These are phyloP conservation scores for Spathaspora passalidarum DNA, from an alignment of 805 yeast species.

Conservation along the genomic window DNA sequence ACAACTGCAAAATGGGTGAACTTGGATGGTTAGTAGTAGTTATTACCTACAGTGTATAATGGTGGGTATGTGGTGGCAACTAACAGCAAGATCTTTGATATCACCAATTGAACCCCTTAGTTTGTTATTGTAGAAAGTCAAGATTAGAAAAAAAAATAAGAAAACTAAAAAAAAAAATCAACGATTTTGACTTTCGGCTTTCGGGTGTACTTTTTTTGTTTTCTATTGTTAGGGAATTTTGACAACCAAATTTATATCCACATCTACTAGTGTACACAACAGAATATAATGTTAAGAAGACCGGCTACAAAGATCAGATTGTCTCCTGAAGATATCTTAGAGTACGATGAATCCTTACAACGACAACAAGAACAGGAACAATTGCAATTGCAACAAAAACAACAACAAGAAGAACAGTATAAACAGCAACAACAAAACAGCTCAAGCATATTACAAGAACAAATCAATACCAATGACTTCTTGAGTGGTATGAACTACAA, in stretches of 20 bases:
- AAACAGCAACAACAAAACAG: slow-evolving; percentile 11
- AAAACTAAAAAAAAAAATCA: no score
- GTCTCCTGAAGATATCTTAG: slow-evolving; percentile 64
- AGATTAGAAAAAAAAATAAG: no score
- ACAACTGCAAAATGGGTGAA: background rate
- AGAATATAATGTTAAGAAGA: slow-evolving; percentile 58
- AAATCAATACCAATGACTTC: slow-evolving; percentile 12
- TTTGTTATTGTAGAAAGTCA: no score
- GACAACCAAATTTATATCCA: background rate
- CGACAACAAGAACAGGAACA: slow-evolving; percentile 5
- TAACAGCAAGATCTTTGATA: no score
- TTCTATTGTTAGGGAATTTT: background rate
- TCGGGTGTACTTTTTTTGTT: no score
- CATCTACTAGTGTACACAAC: background rate
- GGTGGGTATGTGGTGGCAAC: no score
- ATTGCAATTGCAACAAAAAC: slow-evolving; percentile 5
- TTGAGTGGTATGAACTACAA: background rate
- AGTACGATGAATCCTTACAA: slow-evolving; percentile 38
- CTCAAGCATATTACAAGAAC: slow-evolving; percentile 11
- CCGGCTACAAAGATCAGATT: slow-evolving; percentile 67
- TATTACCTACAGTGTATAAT: no score
- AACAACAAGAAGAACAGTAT: slow-evolving; percentile 10
- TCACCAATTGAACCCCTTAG: no score
- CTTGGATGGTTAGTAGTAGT: background rate
- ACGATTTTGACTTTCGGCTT: no score